Evolutionary conservation across 139 green algal species (phyloP).

Genomic region (Tetratostichococcus sp.): DNA sequence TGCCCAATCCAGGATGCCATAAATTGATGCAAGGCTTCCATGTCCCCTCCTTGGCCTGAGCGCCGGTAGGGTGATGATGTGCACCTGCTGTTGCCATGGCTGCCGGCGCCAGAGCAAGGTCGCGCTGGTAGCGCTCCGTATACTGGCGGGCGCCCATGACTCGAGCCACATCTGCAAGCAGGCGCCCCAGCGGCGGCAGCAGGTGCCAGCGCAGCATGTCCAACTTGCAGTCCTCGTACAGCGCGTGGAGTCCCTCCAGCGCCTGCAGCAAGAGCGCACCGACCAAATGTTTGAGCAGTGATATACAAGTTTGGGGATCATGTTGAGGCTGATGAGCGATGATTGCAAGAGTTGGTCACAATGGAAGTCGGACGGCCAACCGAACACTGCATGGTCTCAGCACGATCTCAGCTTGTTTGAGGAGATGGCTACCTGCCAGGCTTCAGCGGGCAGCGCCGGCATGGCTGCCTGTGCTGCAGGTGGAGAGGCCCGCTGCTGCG

Average conservation of each 20-base stretch:
- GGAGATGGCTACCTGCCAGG: slow-evolving; percentile 31
- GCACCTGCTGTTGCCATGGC: no score
- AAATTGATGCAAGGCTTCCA: no score
- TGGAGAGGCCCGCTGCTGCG: background rate
- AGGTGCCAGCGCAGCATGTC: slow-evolving; percentile 41
- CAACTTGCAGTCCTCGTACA: slow-evolving; percentile 73
- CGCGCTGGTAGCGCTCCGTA: slow-evolving; percentile 55
- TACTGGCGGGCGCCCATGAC: slow-evolving; percentile 34
- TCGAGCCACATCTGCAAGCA: slow-evolving; percentile 26
- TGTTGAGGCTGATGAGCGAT: no score
- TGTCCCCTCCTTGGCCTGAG: no score
- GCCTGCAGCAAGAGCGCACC: slow-evolving; percentile 25
- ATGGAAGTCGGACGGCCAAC: no score
- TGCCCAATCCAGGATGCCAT: no score
- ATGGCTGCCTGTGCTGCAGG: slow-evolving; percentile 11
- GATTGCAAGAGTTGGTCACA: no score
- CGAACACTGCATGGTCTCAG: no score
- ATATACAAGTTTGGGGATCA: no score
- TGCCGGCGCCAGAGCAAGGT: slow-evolving; percentile 42
- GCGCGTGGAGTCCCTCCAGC: slow-evolving; percentile 56
- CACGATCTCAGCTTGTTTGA: no score
- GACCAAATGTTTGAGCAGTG: no score
- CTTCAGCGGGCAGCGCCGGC: slow-evolving; percentile 6
- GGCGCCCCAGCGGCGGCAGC: slow-evolving; percentile 33
- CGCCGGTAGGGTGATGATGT: no score